Percentiles rank a stretch among this genome's conserved stretches.
Evolutionary conservation across 805 yeast genomes (phyloP).

Genomic region (Starmerella tilneyi): DNA sequence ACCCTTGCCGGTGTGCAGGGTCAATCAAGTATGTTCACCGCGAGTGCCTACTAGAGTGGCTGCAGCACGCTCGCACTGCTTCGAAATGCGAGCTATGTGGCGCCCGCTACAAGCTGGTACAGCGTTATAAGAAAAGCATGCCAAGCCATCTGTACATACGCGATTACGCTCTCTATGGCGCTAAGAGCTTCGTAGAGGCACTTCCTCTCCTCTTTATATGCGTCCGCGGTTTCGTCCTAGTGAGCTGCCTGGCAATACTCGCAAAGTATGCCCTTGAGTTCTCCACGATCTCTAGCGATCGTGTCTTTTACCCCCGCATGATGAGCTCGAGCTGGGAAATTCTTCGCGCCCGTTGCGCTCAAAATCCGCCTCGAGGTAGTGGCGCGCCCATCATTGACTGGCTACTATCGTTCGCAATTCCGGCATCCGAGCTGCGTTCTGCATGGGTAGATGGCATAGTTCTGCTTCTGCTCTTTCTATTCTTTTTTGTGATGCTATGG

Average conservation of each 20-base stretch:
- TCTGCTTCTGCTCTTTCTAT: conserved; percentile 1
- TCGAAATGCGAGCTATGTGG: conserved; percentile 83
- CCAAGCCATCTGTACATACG: conserved; percentile 51
- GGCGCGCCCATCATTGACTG: conserved; percentile 21
- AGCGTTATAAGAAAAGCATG: conserved; percentile 54
- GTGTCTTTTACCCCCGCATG: not conserved
- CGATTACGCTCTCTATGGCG: conserved; percentile 25
- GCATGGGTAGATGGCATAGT: conserved; percentile 16
- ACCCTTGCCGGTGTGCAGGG: conserved; percentile 92
- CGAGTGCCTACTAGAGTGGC: conserved; percentile 84
- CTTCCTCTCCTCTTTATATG: conserved; percentile 13
- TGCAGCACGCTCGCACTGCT: conserved; percentile 52
- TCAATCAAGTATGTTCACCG: conserved; percentile 89
- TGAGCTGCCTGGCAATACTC: conserved; percentile 16
- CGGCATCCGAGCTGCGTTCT: conserved; percentile 8
- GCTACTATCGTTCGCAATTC: conserved; percentile 14
- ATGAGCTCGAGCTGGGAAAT: not conserved
- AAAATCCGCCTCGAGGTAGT: conserved; percentile 22
- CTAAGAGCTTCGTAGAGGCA: not conserved
- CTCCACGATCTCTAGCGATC: not conserved
- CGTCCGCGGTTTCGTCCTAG: conserved; percentile 21
- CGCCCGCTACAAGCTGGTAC: conserved; percentile 55
- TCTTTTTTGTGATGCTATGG: conserved; percentile 11
- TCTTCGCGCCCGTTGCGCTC: conserved; percentile 21
- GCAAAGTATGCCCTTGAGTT: conserved; percentile 10